A percentile compares a stretch with the other conserved stretches of the same genome.
Conservation (phyloP, 2,329 filamentous ascomycete genomes). For the Xylariaceae sp. region DNA sequence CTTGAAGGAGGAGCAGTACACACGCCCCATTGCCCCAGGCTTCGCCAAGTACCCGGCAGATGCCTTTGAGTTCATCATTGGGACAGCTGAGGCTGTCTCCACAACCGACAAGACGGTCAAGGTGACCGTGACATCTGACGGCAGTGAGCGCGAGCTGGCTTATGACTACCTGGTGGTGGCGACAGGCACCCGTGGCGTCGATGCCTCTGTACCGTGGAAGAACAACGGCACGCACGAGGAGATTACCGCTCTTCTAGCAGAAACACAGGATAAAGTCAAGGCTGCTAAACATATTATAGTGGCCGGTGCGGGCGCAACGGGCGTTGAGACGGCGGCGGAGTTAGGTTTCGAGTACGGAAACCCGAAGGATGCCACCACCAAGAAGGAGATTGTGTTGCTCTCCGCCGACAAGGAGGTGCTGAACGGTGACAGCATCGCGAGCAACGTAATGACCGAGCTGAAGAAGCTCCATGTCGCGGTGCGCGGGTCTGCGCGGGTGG, state of each 20-base stretch:
- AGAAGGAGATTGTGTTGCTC: constrained; percentile 58
- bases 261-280: constrained; percentile 48
- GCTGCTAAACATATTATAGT: constrained; percentile 59
- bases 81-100: constrained; percentile 52
- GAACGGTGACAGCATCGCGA: constrained; percentile 50
- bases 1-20: constrained; percentile 56
- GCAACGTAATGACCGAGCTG: constrained; percentile 55
- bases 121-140: constrained; percentile 43
- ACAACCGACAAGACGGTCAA: constrained; percentile 48
- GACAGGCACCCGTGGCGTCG: constrained; percentile 55
- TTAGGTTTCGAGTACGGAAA: constrained; percentile 56
- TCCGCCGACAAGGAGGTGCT: constrained; percentile 49
- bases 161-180: constrained; percentile 66
- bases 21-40: constrained; percentile 55
- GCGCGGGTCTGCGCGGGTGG: constrained; percentile 49
- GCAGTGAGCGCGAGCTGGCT: constrained; percentile 40
- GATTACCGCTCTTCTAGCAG: constrained; percentile 47
- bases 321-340: constrained; percentile 62
- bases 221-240: constrained; percentile 54
- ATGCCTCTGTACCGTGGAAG: constrained; percentile 58
- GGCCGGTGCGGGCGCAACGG: constrained; percentile 62
- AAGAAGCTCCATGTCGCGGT: constrained; percentile 59
- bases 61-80: constrained; percentile 59
- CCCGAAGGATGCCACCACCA: constrained; percentile 49
- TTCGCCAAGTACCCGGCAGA: constrained; percentile 56